Evolutionary conservation across 2,329 filamentous ascomycete genomes (phyloP), one percentile per base, ranked within the genome.

Genomic region (Claviceps paspali): DNA sequence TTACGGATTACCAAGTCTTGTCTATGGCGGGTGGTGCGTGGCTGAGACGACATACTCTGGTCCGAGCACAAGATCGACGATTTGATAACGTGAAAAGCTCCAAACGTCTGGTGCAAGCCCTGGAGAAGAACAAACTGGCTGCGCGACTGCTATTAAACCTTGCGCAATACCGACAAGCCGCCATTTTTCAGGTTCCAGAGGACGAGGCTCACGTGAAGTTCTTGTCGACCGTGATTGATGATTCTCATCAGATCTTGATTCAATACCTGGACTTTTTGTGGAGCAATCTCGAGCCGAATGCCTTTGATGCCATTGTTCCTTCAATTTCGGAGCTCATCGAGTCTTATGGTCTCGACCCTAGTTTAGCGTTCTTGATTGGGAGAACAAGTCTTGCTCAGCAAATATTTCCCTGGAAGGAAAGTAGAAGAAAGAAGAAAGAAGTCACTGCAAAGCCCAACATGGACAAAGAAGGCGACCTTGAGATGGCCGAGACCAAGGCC

Each of bases 261-360:
- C 87, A 95, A 50, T 98, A 92, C 52, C 68, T 96, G 14, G 91
- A 96, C 49, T 70, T 95, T 6, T 68, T 98, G 23, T 81, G 82
- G 52, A 82, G 75, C 52, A 92, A 86, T 50, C 61, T 95, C 22
- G 68, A 78, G 0, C 66, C 76, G 0, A 73, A 79, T 27, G 75
- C 87, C 15, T 96, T 95, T 43, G 82, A 92, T 49, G 61, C 65
- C 2, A 69, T 81, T 14, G 77, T 96, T 5, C 91, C 91, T 1
- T 72, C 76, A 22, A 72, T 94, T 29, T 63, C 76, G 4, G 67
- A 73, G 17, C 67, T 98, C 27, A 79, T 96, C 50, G 65, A 66
- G 6, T 76, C 86, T 0, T 94, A 81, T 50, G 82, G 83, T 4
- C 63, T 98, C 27, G 81, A 91, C 36, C 74, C 82, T 3, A 74